Evolutionary conservation across 768 basidiomycete genomes (phyloP).

Genomic region (Peribolospora kevripleyi): DNA sequence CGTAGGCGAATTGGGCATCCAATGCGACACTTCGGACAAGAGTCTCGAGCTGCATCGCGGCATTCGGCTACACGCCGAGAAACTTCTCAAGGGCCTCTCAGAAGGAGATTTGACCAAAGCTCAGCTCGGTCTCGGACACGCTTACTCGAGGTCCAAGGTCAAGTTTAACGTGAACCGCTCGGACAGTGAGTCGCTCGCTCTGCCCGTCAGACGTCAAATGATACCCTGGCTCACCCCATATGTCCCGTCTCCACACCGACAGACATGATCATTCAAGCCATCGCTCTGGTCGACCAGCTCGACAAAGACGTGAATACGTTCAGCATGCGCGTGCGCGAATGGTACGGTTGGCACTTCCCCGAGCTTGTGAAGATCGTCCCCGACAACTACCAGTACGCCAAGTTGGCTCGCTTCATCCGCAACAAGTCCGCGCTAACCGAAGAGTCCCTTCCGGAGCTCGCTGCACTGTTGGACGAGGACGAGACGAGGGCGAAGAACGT

Average conservation of each 20-base stretch:
- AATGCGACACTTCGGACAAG: conserved; percentile 58
- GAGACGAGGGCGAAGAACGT: conserved; percentile 70
- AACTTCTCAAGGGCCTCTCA: conserved; percentile 69
- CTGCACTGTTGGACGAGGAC: conserved; percentile 60
- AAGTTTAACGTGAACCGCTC: conserved; percentile 85
- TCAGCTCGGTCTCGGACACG: conserved; percentile 89
- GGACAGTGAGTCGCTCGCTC: conserved; percentile 4
- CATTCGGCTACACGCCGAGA: conserved; percentile 67
- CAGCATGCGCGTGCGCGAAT: conserved; percentile 91
- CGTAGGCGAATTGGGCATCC: conserved; percentile 41
- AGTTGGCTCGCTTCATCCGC: conserved; percentile 58
- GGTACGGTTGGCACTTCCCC: conserved; percentile 99
- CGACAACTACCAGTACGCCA: conserved; percentile 87
- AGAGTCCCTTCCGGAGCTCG: conserved; percentile 53
- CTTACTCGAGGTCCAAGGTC: conserved; percentile 87
- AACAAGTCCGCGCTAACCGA: conserved; percentile 60
- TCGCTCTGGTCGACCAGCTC: conserved; percentile 85
- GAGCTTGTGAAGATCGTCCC: conserved; percentile 80
- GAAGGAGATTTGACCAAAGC: conserved; percentile 70
- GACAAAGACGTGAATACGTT: conserved; percentile 99
- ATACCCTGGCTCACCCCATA: too few species aligned
- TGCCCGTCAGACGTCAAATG: conserved; percentile 19
- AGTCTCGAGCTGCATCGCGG: conserved; percentile 72
- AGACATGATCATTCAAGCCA: conserved; percentile 99
- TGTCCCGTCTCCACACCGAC: conserved; percentile 29